phyloP scores from a whole-genome alignment of 441 rosid species.

The Brassica hybrid region DNA sequence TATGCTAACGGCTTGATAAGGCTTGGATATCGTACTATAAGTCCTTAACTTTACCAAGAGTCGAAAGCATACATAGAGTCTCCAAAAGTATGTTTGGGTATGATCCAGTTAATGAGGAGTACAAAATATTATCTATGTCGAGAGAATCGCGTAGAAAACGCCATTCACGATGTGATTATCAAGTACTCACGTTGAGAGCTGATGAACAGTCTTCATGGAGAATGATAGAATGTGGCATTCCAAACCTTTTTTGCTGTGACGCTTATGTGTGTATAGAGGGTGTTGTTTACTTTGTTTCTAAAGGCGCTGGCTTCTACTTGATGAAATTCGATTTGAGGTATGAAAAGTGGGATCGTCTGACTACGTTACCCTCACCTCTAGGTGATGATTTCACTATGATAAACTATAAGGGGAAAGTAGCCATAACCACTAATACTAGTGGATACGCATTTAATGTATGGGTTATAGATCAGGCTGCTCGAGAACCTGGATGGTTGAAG shows the following conservation, averaged over 20 bases:
- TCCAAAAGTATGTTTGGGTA: too few relatives aligned
- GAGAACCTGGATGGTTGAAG: neutral
- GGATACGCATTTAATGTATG: neutral
- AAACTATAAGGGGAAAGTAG: neutral
- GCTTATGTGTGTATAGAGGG: neutral
- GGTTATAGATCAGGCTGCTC: neutral
- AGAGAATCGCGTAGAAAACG: neutral
- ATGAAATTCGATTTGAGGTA: neutral
- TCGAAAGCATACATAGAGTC: too few relatives aligned
- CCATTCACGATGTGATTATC: neutral
- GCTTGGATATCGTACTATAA: neutral
- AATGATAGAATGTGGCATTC: neutral
- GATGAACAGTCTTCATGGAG: too few relatives aligned
- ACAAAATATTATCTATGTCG: neutral
- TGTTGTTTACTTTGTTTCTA: neutral
- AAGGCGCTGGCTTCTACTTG: neutral
- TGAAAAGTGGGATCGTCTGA: neutral
- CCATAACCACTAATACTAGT: neutral
- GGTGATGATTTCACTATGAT: neutral
- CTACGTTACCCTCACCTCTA: neutral
- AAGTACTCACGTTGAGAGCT: neutral
- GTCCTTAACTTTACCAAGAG: neutral
- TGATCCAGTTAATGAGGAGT: neutral
- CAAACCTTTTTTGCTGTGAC: neutral
- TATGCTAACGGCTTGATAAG: neutral